Conservation (phyloP, 2,329 filamentous ascomycete genomes). For the Annulohypoxylon truncatum region DNA sequence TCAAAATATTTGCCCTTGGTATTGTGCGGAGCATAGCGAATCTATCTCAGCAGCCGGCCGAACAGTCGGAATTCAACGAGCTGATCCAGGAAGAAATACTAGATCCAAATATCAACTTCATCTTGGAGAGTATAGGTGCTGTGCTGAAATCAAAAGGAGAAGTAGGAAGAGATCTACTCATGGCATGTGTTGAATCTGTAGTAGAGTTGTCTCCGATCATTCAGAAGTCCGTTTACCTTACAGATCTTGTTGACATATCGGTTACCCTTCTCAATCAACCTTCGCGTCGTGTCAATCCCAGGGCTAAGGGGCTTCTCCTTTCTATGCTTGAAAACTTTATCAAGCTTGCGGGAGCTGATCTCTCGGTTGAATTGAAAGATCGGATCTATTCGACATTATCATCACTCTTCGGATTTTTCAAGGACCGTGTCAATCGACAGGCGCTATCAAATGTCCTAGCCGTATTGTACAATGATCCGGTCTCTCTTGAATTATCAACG, state of each 20-base stretch:
- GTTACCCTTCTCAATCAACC: constrained; percentile 87
- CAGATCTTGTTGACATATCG: constrained; percentile 82
- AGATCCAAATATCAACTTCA: constrained; percentile 66
- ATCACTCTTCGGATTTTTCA: constrained; percentile 90
- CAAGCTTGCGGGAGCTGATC: constrained; percentile 68
- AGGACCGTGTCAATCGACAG: constrained; percentile 80
- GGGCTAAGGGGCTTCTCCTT: constrained; percentile 83
- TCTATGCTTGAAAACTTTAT: constrained; percentile 85
- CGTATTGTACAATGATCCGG: constrained; percentile 74
- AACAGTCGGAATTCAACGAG: constrained; percentile 67
- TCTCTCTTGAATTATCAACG: constrained; percentile 70
- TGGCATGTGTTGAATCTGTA: constrained; percentile 81
- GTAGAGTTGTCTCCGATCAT: constrained; percentile 80
- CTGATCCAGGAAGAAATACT: constrained; percentile 67
- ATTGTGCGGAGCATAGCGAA: constrained; percentile 78
- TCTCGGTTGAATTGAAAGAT: constrained; percentile 68
- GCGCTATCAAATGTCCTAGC: constrained; percentile 78
- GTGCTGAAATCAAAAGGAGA: constrained; percentile 70
- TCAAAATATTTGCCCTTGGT: constrained; percentile 83
- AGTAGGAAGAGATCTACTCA: constrained; percentile 78
- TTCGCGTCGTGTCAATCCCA: constrained; percentile 82
- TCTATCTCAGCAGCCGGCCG: constrained; percentile 65
- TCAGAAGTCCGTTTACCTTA: constrained; percentile 73
- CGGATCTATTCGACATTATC: constrained; percentile 80
- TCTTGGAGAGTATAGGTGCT: constrained; percentile 74